Evolutionary conservation across 192 early-diverging fungal species (phyloP).

Genomic region (Backusella morwellensis): DNA sequence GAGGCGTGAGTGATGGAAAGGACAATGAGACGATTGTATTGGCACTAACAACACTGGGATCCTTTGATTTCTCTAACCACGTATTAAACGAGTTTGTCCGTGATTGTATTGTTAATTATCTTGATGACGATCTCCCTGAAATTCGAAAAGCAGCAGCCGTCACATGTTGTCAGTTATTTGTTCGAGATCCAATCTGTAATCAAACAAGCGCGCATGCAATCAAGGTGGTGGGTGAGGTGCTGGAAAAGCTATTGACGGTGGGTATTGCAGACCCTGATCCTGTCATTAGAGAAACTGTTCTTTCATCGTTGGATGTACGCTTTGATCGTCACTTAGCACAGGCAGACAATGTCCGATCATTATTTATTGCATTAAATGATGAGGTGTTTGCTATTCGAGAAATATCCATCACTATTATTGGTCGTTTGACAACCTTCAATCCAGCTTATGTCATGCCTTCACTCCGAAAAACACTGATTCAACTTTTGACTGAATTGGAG

Average conservation of each 20-base stretch:
- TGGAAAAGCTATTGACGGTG: slow-evolving; percentile 86
- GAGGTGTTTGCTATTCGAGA: slow-evolving; percentile 87
- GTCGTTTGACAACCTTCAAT: slow-evolving; percentile 80
- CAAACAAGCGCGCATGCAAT: slow-evolving; percentile 74
- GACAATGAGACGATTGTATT: slow-evolving; percentile 77
- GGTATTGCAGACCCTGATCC: slow-evolving; percentile 87
- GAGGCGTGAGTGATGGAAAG: slow-evolving; percentile 48
- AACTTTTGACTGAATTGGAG: slow-evolving; percentile 89
- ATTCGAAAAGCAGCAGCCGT: slow-evolving; percentile 84
- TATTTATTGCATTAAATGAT: slow-evolving; percentile 90
- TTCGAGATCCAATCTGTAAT: slow-evolving; percentile 78
- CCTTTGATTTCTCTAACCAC: slow-evolving; percentile 83
- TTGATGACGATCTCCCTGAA: slow-evolving; percentile 73
- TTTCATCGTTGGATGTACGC: slow-evolving; percentile 72
- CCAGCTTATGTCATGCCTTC: slow-evolving; percentile 93
- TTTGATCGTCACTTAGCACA: slow-evolving; percentile 92
- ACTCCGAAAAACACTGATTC: slow-evolving; percentile 80
- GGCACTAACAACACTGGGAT: slow-evolving; percentile 79
- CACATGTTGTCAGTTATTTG: slow-evolving; percentile 81
- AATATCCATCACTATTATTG: slow-evolving; percentile 80
- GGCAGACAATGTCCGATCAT: slow-evolving; percentile 83
- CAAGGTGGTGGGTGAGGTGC: slow-evolving; percentile 80
- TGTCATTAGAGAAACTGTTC: slow-evolving; percentile 71
- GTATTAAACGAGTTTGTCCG: slow-evolving; percentile 89
- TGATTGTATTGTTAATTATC: slow-evolving; percentile 78